Base-by-base conservation (phyloP, 768 basidiomycete species). In the Amanita subjunquillea region DNA sequence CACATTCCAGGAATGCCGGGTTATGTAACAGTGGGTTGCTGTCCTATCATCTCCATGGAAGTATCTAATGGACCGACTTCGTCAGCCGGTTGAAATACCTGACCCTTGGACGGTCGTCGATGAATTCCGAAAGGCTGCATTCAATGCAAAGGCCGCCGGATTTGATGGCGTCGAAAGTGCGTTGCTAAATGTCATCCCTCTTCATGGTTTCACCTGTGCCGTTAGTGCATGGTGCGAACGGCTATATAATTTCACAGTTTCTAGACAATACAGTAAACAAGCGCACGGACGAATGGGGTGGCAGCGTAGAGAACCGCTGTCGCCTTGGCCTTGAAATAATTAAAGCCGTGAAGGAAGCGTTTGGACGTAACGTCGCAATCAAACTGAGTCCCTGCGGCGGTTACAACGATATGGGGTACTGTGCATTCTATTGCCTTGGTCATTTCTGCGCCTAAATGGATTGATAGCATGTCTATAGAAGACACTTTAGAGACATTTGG, bases 231-330 rank as follows among this genome's bases (percentile, higher is more conserved):
- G 68, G 68, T 15, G 72, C 73, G 8, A 68, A 68, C 48, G 76
- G 75, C 0, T 75, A 73, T 51, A 60, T 78, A 6, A 49, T 73
- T 32, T 64, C 72, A 54, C 77, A 82, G 55, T 81, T 82, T 68
- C 61, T 78, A 10, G 75, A 80, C 54, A 63, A 60, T 43, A 68
- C 60, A 3, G 62, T 73, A n/a, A 82, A 82, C 62, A 59, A 68
- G 27, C 73, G 80, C 17, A 77, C 72, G 15, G 82, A 82, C 64
- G 60, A 72, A 48, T 86, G 76, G 69, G 82, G 83, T 9, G 83
- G 82, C 4, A 74, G 72, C 34, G 54, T 75, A 37, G 77, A 80
- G 63, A 80, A 80, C 61, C 72, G 82, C 13, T 60, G 71, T 1
- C 66, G 78, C 4, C 82, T 85, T 59, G 68, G 66, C 0, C 69